These are phyloP conservation scores for Ceratocystis destructans DNA, from an alignment of 2,329 filamentous ascomycete species.

Conservation along the genomic window DNA sequence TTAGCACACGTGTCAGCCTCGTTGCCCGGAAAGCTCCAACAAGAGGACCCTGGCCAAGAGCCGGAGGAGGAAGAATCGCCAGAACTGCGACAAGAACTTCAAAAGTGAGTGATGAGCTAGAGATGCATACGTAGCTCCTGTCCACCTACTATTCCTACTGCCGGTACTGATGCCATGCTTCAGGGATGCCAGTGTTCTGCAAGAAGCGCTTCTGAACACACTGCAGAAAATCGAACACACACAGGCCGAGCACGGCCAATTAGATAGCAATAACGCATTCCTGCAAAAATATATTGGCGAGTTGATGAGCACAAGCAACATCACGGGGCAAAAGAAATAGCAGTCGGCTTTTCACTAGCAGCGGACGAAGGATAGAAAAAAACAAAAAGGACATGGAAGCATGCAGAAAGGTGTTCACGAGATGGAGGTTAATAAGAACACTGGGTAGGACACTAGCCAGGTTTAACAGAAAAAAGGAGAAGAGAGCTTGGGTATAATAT, in stretches of 20 bases:
- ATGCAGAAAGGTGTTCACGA: background rate
- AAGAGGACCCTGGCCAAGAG: background rate
- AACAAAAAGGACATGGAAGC: background rate
- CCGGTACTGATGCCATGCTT: background rate
- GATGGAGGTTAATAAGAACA: background rate
- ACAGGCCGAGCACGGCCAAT: slow-evolving; percentile 86
- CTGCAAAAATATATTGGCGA: slow-evolving; percentile 96
- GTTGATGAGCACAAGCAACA: slow-evolving; percentile 74
- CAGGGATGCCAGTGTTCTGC: slow-evolving; percentile 77
- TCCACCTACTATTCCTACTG: background rate
- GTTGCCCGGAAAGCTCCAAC: background rate
- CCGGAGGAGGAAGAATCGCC: background rate
- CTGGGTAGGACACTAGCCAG: background rate
- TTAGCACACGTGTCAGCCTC: background rate
- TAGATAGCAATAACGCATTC: slow-evolving; percentile 94
- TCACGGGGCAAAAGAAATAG: slow-evolving; percentile 49
- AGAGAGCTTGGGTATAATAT: background rate
- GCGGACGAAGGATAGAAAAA: too few relatives aligned
- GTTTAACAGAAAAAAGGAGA: background rate
- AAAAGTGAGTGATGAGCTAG: background rate
- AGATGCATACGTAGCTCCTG: too few relatives aligned
- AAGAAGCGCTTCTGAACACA: slow-evolving; percentile 77
- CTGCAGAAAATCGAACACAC: slow-evolving; percentile 92
- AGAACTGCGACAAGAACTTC: background rate
- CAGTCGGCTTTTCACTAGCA: background rate